phyloP scores from a whole-genome alignment of 2,329 filamentous ascomycete genomes.

The Coniochaeta prunicola region DNA sequence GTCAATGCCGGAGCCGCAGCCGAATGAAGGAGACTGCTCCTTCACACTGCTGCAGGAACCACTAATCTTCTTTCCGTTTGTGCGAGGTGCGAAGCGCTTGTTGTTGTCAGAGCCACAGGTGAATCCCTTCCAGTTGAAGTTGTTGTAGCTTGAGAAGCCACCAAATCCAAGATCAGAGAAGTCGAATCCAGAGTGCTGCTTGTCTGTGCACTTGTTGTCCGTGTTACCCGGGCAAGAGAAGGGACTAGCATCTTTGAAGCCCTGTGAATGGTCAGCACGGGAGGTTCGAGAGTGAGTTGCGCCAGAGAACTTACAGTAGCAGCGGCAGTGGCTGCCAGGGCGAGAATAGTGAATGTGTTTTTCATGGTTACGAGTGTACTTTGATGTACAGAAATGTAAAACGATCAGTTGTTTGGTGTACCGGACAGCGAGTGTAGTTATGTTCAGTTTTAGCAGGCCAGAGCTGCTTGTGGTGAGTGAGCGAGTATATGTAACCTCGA shows the following conservation, averaged over 20 bases:
- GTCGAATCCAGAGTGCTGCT: conserved; percentile 64
- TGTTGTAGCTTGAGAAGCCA: conserved; percentile 57
- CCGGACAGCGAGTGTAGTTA: conserved; percentile 5
- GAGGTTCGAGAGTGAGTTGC: not conserved
- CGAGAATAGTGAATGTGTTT: conserved; percentile 39
- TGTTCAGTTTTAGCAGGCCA: conserved; percentile 3
- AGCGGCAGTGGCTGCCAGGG: conserved; percentile 42
- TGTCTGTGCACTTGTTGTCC: conserved; percentile 68
- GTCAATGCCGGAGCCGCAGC: conserved; percentile 28
- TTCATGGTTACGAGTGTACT: conserved; percentile 36
- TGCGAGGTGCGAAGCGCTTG: conserved; percentile 45
- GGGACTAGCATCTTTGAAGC: conserved; percentile 26
- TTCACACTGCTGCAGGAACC: conserved; percentile 42
- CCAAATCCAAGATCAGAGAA: conserved; percentile 60
- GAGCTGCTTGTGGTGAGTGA: conserved; percentile 4
- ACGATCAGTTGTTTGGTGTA: conserved; percentile 6
- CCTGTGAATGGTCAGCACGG: not conserved
- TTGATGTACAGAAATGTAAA: conserved; percentile 5
- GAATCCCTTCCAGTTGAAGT: conserved; percentile 69
- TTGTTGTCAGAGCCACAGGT: conserved; percentile 55
- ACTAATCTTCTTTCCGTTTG: conserved; percentile 52
- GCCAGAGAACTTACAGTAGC: conserved; percentile 29
- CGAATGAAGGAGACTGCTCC: conserved; percentile 50
- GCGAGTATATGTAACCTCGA: conserved; percentile 14
- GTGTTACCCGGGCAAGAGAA: conserved; percentile 66